Evolutionary conservation across 2,329 filamentous ascomycete species (phyloP), one percentile per base, ranked within the genome.

Genomic region (Ceratocystis lukuohia): DNA sequence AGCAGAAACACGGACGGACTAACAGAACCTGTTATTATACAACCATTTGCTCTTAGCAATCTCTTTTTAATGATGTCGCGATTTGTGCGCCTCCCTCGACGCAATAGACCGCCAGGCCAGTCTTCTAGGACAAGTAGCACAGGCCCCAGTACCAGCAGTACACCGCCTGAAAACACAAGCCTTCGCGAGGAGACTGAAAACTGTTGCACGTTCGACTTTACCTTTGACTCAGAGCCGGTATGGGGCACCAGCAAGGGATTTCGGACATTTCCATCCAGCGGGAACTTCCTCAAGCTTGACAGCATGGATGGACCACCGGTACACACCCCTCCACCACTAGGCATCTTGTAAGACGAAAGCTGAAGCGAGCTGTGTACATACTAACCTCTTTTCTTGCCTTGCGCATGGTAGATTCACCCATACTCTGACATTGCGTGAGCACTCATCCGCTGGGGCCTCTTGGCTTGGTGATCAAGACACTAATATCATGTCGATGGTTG

Each of bases 211-310:
- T 75, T 72, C 53, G 71, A 72, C 25, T 76, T 76, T 59, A 76
- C 75, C 4, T 76, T 76, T 48, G 70, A 70, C 61, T 70, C 71
- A 15, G 25, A 61, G 20, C 48, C 64, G 5, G 33, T 45, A 33
- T 28, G n/a, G 28, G 46, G 57, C 56, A 45, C 45, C 8, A 28
- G 46, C 28, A 33, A 66, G 70, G 37, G 68, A 69, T n/a, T 73
- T 68, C 59, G 62, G 15, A 65, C 62, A 45, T 63, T 41, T 62
- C 72, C 72, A 10, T 69, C 67, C 12, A 67, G 69, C n/a, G 72
- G 70, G 10, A 74, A 71, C 62, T 74, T 71, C 41, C 74, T 75
- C 22, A 74, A 75, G 50, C 71, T 74, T 25, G 37, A 41, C 10
- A 74, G 75, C 69, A 74, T 75, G 68, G 59, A 69, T 67, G 46